Conservation (phyloP, 2,329 filamentous ascomycete species). For the Diaporthe velutina region DNA sequence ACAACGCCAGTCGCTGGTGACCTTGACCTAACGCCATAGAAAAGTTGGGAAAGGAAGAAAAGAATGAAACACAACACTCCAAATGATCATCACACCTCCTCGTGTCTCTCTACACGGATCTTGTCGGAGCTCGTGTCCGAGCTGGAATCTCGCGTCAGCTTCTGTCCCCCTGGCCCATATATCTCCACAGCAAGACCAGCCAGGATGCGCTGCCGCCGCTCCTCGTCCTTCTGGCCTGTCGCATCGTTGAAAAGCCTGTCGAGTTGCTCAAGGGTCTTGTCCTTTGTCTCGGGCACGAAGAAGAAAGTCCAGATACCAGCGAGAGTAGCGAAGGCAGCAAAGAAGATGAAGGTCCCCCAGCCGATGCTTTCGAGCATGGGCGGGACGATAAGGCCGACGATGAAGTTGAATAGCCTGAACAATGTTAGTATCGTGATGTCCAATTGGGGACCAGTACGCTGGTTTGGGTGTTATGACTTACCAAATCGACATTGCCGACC, state of each 20-base stretch:
- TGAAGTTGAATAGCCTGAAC: slow-evolving; percentile 54
- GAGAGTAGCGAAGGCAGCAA: slow-evolving; percentile 64
- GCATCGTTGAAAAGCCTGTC: slow-evolving; percentile 61
- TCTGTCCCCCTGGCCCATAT: neutral
- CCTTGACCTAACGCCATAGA: neutral
- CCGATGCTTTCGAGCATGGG: slow-evolving; percentile 47
- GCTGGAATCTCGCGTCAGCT: slow-evolving; percentile 7
- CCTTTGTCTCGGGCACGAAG: slow-evolving; percentile 69
- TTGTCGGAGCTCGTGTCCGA: slow-evolving; percentile 19
- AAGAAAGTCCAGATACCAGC: slow-evolving; percentile 68
- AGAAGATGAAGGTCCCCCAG: slow-evolving; percentile 73
- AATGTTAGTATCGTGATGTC: neutral
- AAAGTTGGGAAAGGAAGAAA: neutral
- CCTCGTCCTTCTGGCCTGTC: slow-evolving; percentile 19
- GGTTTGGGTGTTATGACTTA: neutral
- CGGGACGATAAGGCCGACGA: slow-evolving; percentile 48
- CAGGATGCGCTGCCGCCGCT: slow-evolving; percentile 23
- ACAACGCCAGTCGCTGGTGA: neutral
- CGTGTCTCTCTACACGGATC: slow-evolving; percentile 5
- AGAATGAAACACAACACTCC: neutral
- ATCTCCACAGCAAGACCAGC: slow-evolving; percentile 9
- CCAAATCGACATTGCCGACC: slow-evolving; percentile 52
- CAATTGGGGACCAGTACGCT: neutral
- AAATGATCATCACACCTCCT: neutral
- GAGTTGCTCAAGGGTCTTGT: slow-evolving; percentile 61